A percentile compares a stretch with the other conserved stretches of the same genome.
These are phyloP conservation scores for Hyphopichia khmerensis DNA, from an alignment of 1,139 yeast species.

Conservation along the genomic window DNA sequence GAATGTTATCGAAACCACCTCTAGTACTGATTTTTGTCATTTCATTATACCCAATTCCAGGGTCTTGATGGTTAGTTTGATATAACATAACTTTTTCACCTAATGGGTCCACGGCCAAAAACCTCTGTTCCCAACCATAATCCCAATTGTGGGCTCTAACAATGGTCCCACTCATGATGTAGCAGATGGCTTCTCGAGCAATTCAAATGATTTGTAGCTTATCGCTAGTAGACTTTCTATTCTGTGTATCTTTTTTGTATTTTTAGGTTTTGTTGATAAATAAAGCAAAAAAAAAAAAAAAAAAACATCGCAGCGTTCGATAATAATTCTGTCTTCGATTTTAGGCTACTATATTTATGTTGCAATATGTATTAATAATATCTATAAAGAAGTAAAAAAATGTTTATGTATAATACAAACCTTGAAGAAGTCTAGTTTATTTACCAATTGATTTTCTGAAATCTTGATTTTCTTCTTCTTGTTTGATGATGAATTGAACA, in stretches of 20 bases:
- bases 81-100: slow-evolving; percentile 68
- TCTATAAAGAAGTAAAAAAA: neutral
- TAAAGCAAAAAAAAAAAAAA: neutral
- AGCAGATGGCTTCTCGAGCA: no score
- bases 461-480: slow-evolving; percentile 31
- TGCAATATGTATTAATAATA: neutral
- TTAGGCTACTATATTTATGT: no score
- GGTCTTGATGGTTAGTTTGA: slow-evolving; percentile 48
- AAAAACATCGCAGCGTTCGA: neutral
- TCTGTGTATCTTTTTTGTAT: neutral
- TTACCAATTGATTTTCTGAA: slow-evolving; percentile 13
- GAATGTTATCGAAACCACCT: slow-evolving; percentile 69
- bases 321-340: no score
- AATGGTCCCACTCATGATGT: slow-evolving; percentile 51
- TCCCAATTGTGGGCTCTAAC: slow-evolving; percentile 64
- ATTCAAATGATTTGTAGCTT: no score
- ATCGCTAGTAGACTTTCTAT: no score
- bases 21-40: slow-evolving; percentile 51
- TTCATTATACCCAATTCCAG: slow-evolving; percentile 32
- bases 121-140: slow-evolving; percentile 51
- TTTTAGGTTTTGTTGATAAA: neutral
- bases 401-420: neutral
- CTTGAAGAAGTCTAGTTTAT: neutral
- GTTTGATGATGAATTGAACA: slow-evolving; percentile 36
- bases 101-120: slow-evolving; percentile 62